phyloP scores from a whole-genome alignment of 2,329 filamentous ascomycete species.

The Fusarium torreyae region DNA sequence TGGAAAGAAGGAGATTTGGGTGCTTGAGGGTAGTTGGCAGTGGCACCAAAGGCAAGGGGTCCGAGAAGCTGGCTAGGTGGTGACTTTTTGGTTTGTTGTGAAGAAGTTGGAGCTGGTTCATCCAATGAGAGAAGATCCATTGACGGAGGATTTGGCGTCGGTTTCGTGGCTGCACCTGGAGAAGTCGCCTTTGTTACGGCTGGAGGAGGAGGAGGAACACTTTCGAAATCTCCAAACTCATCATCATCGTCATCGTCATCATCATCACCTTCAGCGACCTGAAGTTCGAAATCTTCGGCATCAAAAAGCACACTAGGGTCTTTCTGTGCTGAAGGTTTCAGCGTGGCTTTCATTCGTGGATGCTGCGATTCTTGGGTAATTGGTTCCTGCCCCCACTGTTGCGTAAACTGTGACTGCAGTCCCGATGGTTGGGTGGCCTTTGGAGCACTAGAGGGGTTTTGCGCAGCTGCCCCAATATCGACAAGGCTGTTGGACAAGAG shows the following conservation, averaged over 20 bases:
- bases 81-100: constrained; percentile 41
- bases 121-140: constrained; percentile 61
- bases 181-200: constrained; percentile 3
- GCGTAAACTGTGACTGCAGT: constrained; percentile 21
- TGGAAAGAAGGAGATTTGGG: constrained; percentile 69
- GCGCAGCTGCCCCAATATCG: constrained; percentile 50
- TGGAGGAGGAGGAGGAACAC: constrained; percentile 51
- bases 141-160: constrained; percentile 47
- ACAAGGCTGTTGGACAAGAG: constrained; percentile 68
- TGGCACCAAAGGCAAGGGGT: constrained; percentile 50
- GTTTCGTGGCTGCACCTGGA: constrained; percentile 36
- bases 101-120: constrained; percentile 47
- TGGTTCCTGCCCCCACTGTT: constrained; percentile 26
- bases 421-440: constrained; percentile 21
- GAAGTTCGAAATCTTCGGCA: constrained; percentile 68
- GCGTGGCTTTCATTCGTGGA: constrained; percentile 44
- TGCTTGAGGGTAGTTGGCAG: constrained; percentile 59
- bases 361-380: constrained; percentile 16
- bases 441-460: constrained; percentile 8
- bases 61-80: constrained; percentile 53
- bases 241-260: constrained; percentile 65
- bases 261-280: constrained; percentile 59
- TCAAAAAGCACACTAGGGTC: constrained; percentile 77
- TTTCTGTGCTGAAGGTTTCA: constrained; percentile 43
- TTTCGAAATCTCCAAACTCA: constrained; percentile 73